phyloP scores from a whole-genome alignment of 2,329 filamentous ascomycete genomes.

The Escovopsis sp. region DNA sequence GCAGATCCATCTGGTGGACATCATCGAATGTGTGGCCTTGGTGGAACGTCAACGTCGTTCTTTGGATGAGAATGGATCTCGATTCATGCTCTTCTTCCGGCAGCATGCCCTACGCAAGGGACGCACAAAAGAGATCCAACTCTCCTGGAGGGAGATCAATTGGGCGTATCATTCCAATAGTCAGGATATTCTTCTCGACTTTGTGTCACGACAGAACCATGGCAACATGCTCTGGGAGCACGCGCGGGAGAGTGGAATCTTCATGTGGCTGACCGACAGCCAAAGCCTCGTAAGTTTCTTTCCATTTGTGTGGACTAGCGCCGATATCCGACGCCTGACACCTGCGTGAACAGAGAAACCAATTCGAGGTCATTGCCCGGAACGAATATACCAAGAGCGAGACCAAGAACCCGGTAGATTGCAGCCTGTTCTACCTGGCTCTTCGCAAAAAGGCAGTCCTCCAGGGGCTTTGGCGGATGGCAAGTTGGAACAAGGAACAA shows the following conservation, averaged over 20 bases:
- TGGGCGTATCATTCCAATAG: conserved; percentile 77
- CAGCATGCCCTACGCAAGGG: conserved; percentile 60
- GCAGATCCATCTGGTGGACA: conserved; percentile 73
- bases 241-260: conserved; percentile 74
- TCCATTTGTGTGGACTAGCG: neutral
- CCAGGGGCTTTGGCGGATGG: conserved; percentile 88
- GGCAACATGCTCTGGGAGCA: conserved; percentile 71
- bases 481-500: conserved; percentile 78
- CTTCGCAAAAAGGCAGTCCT: conserved; percentile 82
- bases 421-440: conserved; percentile 81
- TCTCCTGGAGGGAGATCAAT: conserved; percentile 67
- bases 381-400: conserved; percentile 88
- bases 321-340: conserved; percentile 4
- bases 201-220: conserved; percentile 67
- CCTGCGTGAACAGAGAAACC: conserved; percentile 25
- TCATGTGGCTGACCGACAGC: conserved; percentile 82
- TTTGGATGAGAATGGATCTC: conserved; percentile 77
- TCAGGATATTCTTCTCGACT: conserved; percentile 79
- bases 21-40: conserved; percentile 68
- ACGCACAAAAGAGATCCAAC: conserved; percentile 46
- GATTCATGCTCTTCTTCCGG: conserved; percentile 77
- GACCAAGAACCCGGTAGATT: conserved; percentile 78
- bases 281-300: conserved; percentile 51
- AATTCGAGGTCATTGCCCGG: conserved; percentile 82
- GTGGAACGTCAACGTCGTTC: conserved; percentile 79